Base-by-base conservation (phyloP, 768 basidiomycete genomes). In the Rhodotorula kratochvilovae region DNA sequence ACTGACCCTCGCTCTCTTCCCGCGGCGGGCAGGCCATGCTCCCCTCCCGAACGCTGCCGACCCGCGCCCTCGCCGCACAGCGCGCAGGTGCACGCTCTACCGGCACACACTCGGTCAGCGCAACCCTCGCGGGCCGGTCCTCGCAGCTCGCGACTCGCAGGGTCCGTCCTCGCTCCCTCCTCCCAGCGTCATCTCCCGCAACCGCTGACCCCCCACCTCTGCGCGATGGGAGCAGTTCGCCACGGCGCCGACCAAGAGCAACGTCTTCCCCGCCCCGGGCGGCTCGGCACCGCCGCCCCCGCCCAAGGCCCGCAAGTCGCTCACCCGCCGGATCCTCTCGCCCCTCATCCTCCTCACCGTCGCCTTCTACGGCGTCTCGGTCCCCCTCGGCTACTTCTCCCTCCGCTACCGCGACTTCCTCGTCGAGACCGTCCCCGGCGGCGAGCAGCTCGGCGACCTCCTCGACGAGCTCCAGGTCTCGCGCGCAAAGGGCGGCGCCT, bases 371-470 rank as follows among this genome's bases (percentile, higher is more conserved):
- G 71, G 71, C 60, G 71, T 66, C 16, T 76, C 75, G 10, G 50
- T 76, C 25, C 75, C 73, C 6, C 67, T 70, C 68, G 72, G 71
- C 27, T 74, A 74, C 70, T 56, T 66, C 60, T 74, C 73, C 8
- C 66, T 74, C 54, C 80, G 83, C 4, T 96, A 94, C 83, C 87
- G 90, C 78, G 89, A 94, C 74, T 84, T 95, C 79, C 96, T 96
- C 83, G 84, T 87, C 66, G 86, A 88, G 76, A 83, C 85, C 54
- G 87, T 93, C 64, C 94, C 94, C 4, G 84, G 90, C 50, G 92
- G 88, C 39, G 85, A 88, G 72, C 78, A 85, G 27, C 83, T 94
- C 80, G 83, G 94, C 51, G 89, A 93, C 68, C 92, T 87, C 77
- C 90, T 89, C 17, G 91, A 96, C 76, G 90, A 90, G 43, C 69